phyloP scores from a whole-genome alignment of 768 basidiomycete species.

The Russula olivacea region DNA sequence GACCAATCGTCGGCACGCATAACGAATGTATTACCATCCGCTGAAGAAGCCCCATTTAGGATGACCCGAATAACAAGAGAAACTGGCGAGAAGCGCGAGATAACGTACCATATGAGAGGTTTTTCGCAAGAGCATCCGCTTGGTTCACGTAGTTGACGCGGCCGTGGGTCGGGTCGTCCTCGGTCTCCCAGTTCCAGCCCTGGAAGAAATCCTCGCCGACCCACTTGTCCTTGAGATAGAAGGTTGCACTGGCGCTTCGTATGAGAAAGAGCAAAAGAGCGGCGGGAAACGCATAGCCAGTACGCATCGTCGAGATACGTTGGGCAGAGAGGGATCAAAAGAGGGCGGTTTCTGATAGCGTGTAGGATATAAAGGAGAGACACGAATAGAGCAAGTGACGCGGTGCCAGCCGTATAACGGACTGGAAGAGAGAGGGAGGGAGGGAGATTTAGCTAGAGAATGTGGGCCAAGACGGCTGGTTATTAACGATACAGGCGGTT shows the following conservation, averaged over 20 bases:
- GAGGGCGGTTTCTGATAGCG: slow-evolving; percentile 21
- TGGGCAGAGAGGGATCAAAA: slow-evolving; percentile 24
- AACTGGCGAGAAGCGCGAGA: too few relatives aligned
- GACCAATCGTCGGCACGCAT: too few relatives aligned
- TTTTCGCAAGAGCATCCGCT: slow-evolving; percentile 32
- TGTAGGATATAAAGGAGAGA: slow-evolving; percentile 29
- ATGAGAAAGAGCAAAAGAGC: slow-evolving; percentile 12
- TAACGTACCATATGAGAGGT: too few relatives aligned
- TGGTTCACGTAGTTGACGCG: slow-evolving; percentile 52
- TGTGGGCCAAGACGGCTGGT: slow-evolving; percentile 5
- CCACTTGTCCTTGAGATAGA: slow-evolving; percentile 22
- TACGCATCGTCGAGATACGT: slow-evolving; percentile 32
- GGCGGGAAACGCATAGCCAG: slow-evolving; percentile 28
- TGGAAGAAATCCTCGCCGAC: slow-evolving; percentile 42
- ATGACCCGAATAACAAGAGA: neutral
- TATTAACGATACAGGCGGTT: neutral
- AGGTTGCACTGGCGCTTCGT: slow-evolving; percentile 8
- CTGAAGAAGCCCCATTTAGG: too few relatives aligned
- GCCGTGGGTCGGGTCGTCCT: slow-evolving; percentile 60
- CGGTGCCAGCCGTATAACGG: slow-evolving; percentile 18
- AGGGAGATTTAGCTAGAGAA: neutral
- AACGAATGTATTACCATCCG: too few relatives aligned
- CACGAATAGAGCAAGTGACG: slow-evolving; percentile 24
- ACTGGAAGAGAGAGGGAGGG: neutral
- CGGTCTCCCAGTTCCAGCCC: slow-evolving; percentile 45